These are phyloP conservation scores for Tetracladium maxilliforme DNA, from an alignment of 2,329 filamentous ascomycete genomes.

Conservation along the genomic window DNA sequence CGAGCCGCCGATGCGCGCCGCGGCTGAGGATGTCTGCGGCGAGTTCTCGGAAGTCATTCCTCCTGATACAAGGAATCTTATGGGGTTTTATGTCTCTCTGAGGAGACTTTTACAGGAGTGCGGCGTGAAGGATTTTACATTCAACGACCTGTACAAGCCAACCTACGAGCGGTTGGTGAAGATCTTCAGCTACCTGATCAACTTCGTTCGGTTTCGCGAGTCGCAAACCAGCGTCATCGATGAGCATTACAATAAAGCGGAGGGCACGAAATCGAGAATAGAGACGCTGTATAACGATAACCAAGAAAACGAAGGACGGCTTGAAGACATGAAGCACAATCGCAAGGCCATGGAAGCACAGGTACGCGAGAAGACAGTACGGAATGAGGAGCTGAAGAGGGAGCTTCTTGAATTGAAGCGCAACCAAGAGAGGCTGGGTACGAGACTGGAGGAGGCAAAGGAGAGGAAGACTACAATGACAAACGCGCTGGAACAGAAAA, in stretches of 20 bases:
- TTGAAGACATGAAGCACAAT: constrained; percentile 70
- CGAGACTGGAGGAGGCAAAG: constrained; percentile 72
- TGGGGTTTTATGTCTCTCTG: constrained; percentile 87
- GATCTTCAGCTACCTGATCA: constrained; percentile 96
- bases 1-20: constrained; percentile 87
- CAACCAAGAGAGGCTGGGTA: constrained; percentile 69
- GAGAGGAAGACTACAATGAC: constrained; percentile 67
- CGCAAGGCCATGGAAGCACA: constrained; percentile 68
- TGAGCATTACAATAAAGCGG: constrained; percentile 82
- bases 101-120: constrained; percentile 72
- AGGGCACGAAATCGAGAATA: constrained; percentile 74
- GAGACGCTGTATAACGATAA: constrained; percentile 78
- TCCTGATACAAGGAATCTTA: constrained; percentile 77
- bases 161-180: constrained; percentile 82
- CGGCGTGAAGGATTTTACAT: constrained; percentile 85
- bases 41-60: constrained; percentile 75
- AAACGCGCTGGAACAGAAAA: constrained; percentile 55
- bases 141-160: constrained; percentile 81
- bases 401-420: constrained; percentile 66
- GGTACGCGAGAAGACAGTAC: constrained; percentile 69
- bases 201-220: constrained; percentile 94
- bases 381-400: constrained; percentile 79
- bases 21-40: constrained; percentile 73
- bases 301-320: constrained; percentile 65
- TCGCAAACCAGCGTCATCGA: constrained; percentile 82